A percentile compares a stretch with the other conserved stretches of the same genome.
Evolutionary conservation across 805 yeast species (phyloP).

Genomic region (Cyberlindnera maclurae): DNA sequence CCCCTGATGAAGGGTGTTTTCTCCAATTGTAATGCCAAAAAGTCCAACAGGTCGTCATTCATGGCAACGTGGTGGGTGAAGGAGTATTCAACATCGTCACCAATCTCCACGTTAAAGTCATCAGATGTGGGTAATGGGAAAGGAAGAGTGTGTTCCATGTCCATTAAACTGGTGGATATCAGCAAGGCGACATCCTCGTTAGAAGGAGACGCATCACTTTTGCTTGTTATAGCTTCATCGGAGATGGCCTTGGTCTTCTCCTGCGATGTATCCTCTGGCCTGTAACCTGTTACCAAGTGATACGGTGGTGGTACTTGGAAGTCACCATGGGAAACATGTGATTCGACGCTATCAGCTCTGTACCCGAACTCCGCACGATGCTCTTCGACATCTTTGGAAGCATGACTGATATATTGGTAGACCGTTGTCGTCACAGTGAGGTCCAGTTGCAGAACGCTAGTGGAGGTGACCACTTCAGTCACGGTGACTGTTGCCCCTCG

Average conservation of each 20-base stretch:
- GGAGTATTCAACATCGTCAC: background rate
- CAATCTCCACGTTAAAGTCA: background rate
- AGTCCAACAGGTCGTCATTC: background rate
- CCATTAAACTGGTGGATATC: too few species aligned
- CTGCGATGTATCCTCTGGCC: background rate
- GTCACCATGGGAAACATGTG: background rate
- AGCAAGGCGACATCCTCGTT: too few species aligned
- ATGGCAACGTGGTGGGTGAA: background rate
- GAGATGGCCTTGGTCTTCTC: slow-evolving; percentile 1
- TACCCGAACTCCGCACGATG: background rate
- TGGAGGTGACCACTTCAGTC: too few species aligned
- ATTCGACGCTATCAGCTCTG: background rate
- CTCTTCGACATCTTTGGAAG: too few species aligned
- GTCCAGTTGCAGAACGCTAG: too few species aligned
- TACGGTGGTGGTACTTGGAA: slow-evolving; percentile 3
- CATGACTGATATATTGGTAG: too few species aligned
- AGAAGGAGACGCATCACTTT: too few species aligned
- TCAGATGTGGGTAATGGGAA: background rate
- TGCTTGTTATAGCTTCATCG: too few species aligned
- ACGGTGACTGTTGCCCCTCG: too few species aligned
- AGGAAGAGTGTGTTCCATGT: background rate
- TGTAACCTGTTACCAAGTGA: slow-evolving; percentile 4
- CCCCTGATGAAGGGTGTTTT: background rate
- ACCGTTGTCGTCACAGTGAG: too few species aligned
- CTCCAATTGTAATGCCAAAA: slow-evolving; percentile 1